A percentile compares a stretch with the other conserved stretches of the same genome.
These are phyloP conservation scores for Cladorrhinum samala DNA, from an alignment of 495 filamentous ascomycete genomes.

Conservation along the genomic window DNA sequence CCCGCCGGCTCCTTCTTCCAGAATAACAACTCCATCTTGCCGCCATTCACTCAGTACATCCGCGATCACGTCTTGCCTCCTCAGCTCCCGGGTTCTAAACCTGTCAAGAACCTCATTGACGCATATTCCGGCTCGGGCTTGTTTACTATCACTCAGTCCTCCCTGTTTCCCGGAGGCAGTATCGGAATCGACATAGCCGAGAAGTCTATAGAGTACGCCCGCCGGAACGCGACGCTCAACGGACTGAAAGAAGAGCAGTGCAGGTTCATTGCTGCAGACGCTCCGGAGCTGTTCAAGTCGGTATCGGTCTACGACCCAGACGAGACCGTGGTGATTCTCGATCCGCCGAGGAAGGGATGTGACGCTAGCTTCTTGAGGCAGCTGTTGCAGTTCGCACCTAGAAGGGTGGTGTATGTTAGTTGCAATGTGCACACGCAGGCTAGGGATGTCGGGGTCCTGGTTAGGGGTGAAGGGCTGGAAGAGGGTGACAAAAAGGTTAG, in stretches of 20 bases:
- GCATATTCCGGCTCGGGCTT: constrained; percentile 96
- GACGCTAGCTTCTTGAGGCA: constrained; percentile 78
- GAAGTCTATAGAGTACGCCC: constrained; percentile 67
- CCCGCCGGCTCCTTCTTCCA: constrained; percentile 95
- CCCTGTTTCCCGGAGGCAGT: constrained; percentile 55
- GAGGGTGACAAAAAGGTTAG: constrained; percentile 42
- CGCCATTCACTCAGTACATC: constrained; percentile 83
- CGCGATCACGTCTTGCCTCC: constrained; percentile 66
- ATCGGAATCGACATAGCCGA: constrained; percentile 52
- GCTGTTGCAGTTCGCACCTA: constrained; percentile 66
- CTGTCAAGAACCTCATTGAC: constrained; percentile 82
- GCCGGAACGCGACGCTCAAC: constrained; percentile 71
- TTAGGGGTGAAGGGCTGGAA: constrained; percentile 48
- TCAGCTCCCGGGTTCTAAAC: constrained; percentile 12
- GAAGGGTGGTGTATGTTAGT: constrained; percentile 82
- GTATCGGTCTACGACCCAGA: constrained; percentile 60
- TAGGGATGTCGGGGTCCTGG: constrained; percentile 78
- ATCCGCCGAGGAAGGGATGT: constrained; percentile 93
- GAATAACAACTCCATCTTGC: constrained; percentile 99
- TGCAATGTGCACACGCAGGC: constrained; percentile 99
- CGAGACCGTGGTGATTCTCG: constrained; percentile 84
- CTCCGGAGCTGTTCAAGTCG: constrained; percentile 68
- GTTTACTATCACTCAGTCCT: constrained; percentile 89
- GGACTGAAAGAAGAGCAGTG: constrained; percentile 51
- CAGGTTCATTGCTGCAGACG: constrained; percentile 80